Conservation (phyloP, 371 early-diverging fungal species). For the Mucor plumbeus region DNA sequence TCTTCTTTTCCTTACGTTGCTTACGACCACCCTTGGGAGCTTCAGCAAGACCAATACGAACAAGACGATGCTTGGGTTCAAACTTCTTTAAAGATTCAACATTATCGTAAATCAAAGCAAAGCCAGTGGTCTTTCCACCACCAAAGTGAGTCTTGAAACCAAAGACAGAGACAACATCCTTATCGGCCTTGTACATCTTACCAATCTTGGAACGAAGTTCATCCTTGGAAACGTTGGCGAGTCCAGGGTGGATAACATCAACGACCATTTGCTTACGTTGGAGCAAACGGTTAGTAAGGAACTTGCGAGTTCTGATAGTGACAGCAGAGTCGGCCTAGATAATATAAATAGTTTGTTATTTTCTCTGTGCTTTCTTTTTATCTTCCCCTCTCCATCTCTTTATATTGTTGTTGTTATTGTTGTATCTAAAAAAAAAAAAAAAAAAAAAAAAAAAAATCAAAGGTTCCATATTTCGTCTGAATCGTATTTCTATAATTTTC, state of each 20-base stretch:
- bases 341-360: conserved; percentile 22
- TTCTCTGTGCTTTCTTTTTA: neutral
- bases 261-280: conserved; percentile 98
- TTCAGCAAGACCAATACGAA: conserved; percentile 83
- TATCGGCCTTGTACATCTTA: conserved; percentile 95
- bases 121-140: conserved; percentile 98
- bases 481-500: neutral
- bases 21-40: conserved; percentile 87
- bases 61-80: conserved; percentile 97
- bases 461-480: too few relatives aligned
- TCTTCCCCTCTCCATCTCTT: neutral
- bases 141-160: conserved; percentile 97
- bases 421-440: neutral
- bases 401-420: neutral
- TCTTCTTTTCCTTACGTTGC: conserved; percentile 99
- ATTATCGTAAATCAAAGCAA: conserved; percentile 97
- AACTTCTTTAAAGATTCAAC: conserved; percentile 96
- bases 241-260: conserved; percentile 95
- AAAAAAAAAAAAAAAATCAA: neutral
- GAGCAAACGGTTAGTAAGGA: conserved; percentile 98
- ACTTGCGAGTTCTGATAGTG: conserved; percentile 98
- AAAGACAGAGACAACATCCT: conserved; percentile 91
- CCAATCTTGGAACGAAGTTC: conserved; percentile 95
- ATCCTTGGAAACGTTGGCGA: conserved; percentile 90
- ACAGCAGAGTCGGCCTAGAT: conserved; percentile 76